Percentiles rank a stretch among this genome's conserved stretches.
phyloP scores from a whole-genome alignment of 305 asterid genomes.

The Fraxinus floribunda region DNA sequence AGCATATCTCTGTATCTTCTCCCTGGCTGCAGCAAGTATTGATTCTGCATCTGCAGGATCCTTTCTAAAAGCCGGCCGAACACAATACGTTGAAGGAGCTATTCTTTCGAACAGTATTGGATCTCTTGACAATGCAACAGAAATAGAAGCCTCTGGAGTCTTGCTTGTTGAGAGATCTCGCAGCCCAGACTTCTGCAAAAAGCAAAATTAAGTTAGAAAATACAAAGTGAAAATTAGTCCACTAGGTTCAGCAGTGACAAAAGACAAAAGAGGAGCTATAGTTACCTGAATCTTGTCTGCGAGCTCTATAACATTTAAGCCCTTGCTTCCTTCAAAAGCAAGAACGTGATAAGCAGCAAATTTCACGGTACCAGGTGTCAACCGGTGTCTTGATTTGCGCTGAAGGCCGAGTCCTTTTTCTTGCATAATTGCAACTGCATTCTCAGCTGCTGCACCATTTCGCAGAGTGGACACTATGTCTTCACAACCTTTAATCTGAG shows the following conservation, averaged over 20 bases:
- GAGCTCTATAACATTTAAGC: conserved; percentile 85
- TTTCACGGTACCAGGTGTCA: conserved; percentile 98
- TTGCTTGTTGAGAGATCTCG: conserved; percentile 96
- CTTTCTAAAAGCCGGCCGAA: conserved; percentile 84
- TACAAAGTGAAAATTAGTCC: background rate
- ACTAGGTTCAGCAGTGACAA: background rate
- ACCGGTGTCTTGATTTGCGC: conserved; percentile 85
- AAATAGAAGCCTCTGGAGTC: conserved; percentile 99
- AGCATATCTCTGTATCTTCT: conserved; percentile 80
- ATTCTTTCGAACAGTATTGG: conserved; percentile 93
- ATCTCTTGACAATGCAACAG: conserved; percentile 98
- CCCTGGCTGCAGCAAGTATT: conserved; percentile 77
- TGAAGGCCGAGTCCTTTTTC: conserved; percentile 81
- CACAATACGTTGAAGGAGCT: conserved; percentile 97
- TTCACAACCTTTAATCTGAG: conserved; percentile 87
- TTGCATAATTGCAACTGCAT: conserved; percentile 92
- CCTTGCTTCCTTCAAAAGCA: conserved; percentile 96
- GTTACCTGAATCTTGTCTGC: conserved; percentile 97
- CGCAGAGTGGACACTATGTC: conserved; percentile 81
- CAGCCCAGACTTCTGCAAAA: conserved; percentile 85
- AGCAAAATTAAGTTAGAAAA: conserved; percentile 26
- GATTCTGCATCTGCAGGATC: conserved; percentile 95
- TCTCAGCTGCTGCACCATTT: conserved; percentile 90
- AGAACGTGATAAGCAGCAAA: conserved; percentile 99
- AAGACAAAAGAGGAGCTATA: conserved; percentile 7